Conservation (phyloP, 1,284 basidiomycete genomes). For the Ganoderma sp. region DNA sequence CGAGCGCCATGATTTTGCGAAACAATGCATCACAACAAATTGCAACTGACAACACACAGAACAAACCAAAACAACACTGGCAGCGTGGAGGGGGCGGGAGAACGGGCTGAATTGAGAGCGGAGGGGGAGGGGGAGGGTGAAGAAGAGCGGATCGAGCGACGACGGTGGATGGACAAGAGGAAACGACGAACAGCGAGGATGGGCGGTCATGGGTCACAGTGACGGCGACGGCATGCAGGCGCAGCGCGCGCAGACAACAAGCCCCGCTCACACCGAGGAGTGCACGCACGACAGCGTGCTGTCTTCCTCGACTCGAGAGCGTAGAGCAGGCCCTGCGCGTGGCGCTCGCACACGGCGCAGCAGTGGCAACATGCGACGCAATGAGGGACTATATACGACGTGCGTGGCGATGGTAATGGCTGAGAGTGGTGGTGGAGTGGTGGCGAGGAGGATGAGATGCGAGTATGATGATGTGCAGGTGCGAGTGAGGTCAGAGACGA, state of each 20-base stretch:
- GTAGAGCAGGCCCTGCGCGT: slow-evolving; percentile 20
- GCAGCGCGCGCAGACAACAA: slow-evolving; percentile 9
- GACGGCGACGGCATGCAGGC: slow-evolving; percentile 6
- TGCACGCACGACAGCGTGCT: slow-evolving; percentile 18
- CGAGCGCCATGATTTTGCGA: slow-evolving; percentile 23
- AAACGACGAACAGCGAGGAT: not conserved
- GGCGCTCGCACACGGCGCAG: slow-evolving; percentile 14
- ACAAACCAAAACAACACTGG: slow-evolving; percentile 36
- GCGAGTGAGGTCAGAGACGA: slow-evolving; percentile 25
- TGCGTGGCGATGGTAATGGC: not conserved
- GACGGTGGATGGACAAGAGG: not conserved
- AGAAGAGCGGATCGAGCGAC: not conserved
- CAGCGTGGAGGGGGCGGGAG: slow-evolving; percentile 1
- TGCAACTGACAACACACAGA: slow-evolving; percentile 38
- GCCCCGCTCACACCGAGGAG: slow-evolving; percentile 33
- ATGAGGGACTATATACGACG: slow-evolving; percentile 4
- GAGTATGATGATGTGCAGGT: slow-evolving; percentile 13
- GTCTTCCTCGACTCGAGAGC: slow-evolving; percentile 31
- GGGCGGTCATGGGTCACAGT: slow-evolving; percentile 1
- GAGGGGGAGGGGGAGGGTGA: not conserved
- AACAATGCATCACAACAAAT: slow-evolving; percentile 40
- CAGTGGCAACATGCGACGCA: slow-evolving; percentile 7
- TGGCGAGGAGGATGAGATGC: slow-evolving; percentile 6
- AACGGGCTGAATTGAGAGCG: not conserved
- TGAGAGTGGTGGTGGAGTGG: slow-evolving; percentile 2